Evolutionary conservation across 176 grass and related monocot species (phyloP).

Genomic region (Raddia guianensis): DNA sequence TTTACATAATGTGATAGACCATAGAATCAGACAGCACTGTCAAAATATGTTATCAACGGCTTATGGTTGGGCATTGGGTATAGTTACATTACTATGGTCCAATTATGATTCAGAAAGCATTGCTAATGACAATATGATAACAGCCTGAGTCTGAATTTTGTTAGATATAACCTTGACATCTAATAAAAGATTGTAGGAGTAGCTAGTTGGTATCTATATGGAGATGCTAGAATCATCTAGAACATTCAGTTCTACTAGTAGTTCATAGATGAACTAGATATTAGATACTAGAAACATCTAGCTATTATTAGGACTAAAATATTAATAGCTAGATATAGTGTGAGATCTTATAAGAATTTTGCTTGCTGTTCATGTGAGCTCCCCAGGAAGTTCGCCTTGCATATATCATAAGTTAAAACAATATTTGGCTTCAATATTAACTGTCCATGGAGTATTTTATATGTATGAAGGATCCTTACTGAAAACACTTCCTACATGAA

Average conservation of each 20-base stretch:
- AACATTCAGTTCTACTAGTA: no score
- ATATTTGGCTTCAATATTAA: neutral
- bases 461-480: neutral
- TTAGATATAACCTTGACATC: no score
- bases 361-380: no score
- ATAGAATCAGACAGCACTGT: neutral
- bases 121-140: neutral
- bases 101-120: neutral
- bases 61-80: neutral
- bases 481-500: neutral
- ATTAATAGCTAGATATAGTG: no score
- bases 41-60: conserved; percentile 12
- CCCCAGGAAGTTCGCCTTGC: neutral
- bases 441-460: neutral
- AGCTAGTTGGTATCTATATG: no score
- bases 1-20: neutral
- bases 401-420: neutral
- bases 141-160: no score
- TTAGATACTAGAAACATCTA: no score
- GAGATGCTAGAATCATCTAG: no score
- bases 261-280: no score
- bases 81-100: neutral
- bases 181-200: no score
- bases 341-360: no score
- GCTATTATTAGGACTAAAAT: no score